phyloP scores from a whole-genome alignment of 805 yeast genomes.

The Barnettozyma pratensis region DNA sequence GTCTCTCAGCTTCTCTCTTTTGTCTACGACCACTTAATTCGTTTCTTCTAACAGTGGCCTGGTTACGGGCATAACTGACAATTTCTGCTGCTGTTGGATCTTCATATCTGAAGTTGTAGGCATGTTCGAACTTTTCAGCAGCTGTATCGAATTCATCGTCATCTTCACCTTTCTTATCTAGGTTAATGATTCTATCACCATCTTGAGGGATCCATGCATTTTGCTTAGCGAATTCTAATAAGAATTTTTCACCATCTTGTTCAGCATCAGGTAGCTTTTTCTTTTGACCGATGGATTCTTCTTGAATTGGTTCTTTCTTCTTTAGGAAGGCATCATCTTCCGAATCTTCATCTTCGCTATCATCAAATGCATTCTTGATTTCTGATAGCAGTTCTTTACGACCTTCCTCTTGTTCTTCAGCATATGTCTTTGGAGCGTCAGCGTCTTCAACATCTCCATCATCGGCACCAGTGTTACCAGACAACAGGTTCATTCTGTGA shows the following conservation, averaged over 20 bases:
- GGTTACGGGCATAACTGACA: conserved; percentile 90
- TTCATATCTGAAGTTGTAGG: conserved; percentile 92
- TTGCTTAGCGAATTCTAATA: conserved; percentile 63
- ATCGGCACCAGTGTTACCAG: conserved; percentile 48
- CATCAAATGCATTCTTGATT: conserved; percentile 64
- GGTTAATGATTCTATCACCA: conserved; percentile 50
- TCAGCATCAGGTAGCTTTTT: conserved; percentile 59
- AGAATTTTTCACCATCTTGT: conserved; percentile 59
- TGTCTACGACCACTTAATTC: conserved; percentile 71
- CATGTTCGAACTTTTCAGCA: conserved; percentile 85
- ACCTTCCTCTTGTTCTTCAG: conserved; percentile 70
- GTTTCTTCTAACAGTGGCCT: conserved; percentile 85
- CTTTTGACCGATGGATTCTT: conserved; percentile 24
- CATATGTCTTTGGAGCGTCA: conserved; percentile 57
- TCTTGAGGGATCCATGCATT: conserved; percentile 89
- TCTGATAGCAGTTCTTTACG: conserved; percentile 68
- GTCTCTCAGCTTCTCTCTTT: conserved; percentile 69
- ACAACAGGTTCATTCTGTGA: conserved; percentile 77
- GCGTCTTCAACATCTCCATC: conserved; percentile 49
- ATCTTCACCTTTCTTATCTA: conserved; percentile 43
- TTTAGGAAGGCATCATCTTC: conserved; percentile 46
- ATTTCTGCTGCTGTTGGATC: conserved; percentile 89
- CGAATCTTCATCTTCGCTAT: conserved; percentile 36
- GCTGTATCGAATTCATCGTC: conserved; percentile 90
- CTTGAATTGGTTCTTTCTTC: conserved; percentile 41